Base-by-base conservation (phyloP, 257 asterid genomes). In the Solanum pimpinellifolium region DNA sequence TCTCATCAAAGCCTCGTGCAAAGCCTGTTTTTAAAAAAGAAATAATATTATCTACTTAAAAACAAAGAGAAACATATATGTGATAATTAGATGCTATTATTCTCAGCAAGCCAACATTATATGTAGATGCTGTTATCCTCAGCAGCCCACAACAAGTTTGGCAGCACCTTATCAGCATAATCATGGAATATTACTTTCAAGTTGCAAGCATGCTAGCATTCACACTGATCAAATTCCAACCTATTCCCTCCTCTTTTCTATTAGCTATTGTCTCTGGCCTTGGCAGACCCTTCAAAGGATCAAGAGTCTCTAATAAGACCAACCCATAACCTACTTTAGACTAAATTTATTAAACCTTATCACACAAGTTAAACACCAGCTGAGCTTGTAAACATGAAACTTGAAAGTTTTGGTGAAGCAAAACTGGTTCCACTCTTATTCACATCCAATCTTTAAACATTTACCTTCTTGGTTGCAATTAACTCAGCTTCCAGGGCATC, bases 401-500 rank as follows among this genome's bases (percentile, higher is more conserved):
- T 29, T 47, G 29, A 46, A 81, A 46, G 42, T 46, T 47, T n/a
- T 49, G 46, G 46, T 11, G 85, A 81, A 18, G 31, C 31, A 81
- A 81, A 18, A 47, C 21, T 81, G 85, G 70, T 3, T 46, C 11
- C 21, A 2, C 69, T 29, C 68, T 47, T 80, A 29, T 47, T 47
- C 29, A 3, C 85, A 81, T 15, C 9, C 29, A 47, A 5, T 81
- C 31, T 83, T 13, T 70, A 75, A 84, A 41, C 15, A 47, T 25
- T 21, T 89, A 94, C 98, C 97, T 93, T 94, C 88, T 95, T 93
- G 85, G 98, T 94, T 60, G 98, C 93, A 91, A 94, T 94, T 87
- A 95, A 90, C 92, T 95, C 96, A 59, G 98, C 97, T 92, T 95
- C 98, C 37, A 95, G 89, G 86, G 93, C 98, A 89, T 95, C 97